Evolutionary conservation across 768 basidiomycete species (phyloP), one percentile per base, ranked within the genome.

Genomic region (Suillus spraguei): DNA sequence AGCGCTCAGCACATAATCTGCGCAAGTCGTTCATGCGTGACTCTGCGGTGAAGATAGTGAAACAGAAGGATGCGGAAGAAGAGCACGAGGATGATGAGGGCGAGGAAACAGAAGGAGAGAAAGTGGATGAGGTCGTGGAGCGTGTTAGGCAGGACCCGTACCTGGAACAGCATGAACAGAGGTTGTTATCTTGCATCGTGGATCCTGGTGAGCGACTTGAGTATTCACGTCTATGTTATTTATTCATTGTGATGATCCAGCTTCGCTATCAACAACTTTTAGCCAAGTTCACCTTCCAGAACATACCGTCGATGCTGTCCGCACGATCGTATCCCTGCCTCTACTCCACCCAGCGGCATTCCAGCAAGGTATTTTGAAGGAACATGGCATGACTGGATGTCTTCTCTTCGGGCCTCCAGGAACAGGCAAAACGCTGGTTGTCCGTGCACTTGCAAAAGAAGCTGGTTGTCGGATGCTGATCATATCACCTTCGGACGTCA

Each of bases 331-430:
- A 11, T 95, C 94, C 2, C 76, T 98, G 28, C 95, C 96, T 0
- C 77, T 98, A 49, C 81, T 98, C 32, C 87, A 94, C 70, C 95
- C 95, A 9, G 79, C 85, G 39, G 95, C 95, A 1, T 98, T 98
- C 78, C 85, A 88, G 68, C 86, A 87, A 71, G 95, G 95, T 42
- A 91, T 98, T 60, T 79, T 98, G 50, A 96, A 92, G 75, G 89
- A 95, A 67, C 94, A 98, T 71, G 84, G 90, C 7, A 96, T 97
- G 85, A 90, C 87, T 1, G 95, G 96, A 3, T 95, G 92, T 67
- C 83, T 98, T 58, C 78, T 98, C 24, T 97, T 97, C 73, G 95
- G 95, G 5, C 95, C 95, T 60, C 95, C 93, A 17, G 95, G 95
- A 49, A 88, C 87, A n/a, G 95, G 95, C 3, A 97, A 97, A 77